These are phyloP conservation scores for Ambrosia artemisiifolia DNA, from an alignment of 129 eudicot species.

Conservation along the genomic window DNA sequence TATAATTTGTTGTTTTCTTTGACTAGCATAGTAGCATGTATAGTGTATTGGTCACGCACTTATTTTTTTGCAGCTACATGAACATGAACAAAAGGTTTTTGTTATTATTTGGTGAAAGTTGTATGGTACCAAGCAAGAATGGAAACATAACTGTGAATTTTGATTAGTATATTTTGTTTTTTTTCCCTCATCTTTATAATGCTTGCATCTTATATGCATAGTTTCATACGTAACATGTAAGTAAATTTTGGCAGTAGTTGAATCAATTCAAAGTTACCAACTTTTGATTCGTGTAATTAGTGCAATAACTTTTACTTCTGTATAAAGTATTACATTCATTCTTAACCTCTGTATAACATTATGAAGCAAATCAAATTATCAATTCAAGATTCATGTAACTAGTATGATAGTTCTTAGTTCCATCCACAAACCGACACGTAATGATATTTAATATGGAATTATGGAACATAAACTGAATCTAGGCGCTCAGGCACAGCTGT, in stretches of 20 bases:
- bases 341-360: neutral
- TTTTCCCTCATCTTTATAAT: neutral
- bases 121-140: slow-evolving; percentile 2
- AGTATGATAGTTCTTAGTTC: neutral
- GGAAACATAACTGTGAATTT: slow-evolving; percentile 2
- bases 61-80: slow-evolving; percentile 10
- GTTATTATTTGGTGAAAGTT: slow-evolving; percentile 7
- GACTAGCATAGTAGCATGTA: neutral
- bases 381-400: neutral
- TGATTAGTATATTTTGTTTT: neutral
- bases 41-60: slow-evolving; percentile 1
- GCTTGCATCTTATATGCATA: neutral
- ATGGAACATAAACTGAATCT: slow-evolving; percentile 8
- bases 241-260: neutral
- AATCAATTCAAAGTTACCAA: neutral
- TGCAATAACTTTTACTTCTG: neutral
- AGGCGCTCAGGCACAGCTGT: neutral
- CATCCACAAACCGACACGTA: neutral
- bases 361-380: neutral
- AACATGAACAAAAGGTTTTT: slow-evolving; percentile 4
- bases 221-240: neutral
- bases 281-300: neutral
- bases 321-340: neutral
- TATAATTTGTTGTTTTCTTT: neutral
- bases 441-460: neutral